A percentile compares a stretch with the other conserved stretches of the same genome.
Conservation (phyloP, 108 stramenopile genomes). For the Chaetoceros tenuissimus region DNA sequence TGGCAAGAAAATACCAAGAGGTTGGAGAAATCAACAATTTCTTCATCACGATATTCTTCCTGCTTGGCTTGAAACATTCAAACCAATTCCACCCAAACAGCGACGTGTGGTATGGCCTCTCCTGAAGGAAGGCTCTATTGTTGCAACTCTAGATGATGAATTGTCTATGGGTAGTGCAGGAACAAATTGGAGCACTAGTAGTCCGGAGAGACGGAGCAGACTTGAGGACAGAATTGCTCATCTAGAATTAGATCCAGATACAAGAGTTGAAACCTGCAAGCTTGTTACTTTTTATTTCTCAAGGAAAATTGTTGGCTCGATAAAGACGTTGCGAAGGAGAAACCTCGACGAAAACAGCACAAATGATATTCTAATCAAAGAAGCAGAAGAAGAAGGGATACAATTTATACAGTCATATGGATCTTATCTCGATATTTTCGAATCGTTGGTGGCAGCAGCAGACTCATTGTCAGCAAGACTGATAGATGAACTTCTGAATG, state of each 20-base stretch:
- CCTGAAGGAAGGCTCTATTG: conserved; percentile 13
- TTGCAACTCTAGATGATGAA: conserved; percentile 23
- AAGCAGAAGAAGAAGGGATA: conserved; percentile 20
- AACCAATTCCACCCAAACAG: conserved; percentile 64
- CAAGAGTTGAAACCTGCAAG: conserved; percentile 62
- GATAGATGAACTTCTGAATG: conserved; percentile 33
- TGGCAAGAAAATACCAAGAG: no score
- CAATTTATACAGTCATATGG: conserved; percentile 62
- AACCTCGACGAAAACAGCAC: background rate
- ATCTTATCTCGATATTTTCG: conserved; percentile 62
- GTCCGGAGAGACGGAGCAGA: conserved; percentile 24
- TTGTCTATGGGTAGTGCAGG: conserved; percentile 45
- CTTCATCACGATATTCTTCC: conserved; percentile 60
- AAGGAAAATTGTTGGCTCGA: conserved; percentile 25
- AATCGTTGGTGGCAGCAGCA: conserved; percentile 48
- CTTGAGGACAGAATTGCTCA: conserved; percentile 60
- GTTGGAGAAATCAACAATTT: no score
- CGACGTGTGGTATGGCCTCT: conserved; percentile 66
- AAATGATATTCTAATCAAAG: background rate
- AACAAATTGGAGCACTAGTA: conserved; percentile 11
- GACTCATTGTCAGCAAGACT: conserved; percentile 31
- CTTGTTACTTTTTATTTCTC: conserved; percentile 78
- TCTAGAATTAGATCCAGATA: conserved; percentile 58
- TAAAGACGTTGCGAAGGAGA: background rate
- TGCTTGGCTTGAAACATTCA: conserved; percentile 66